These are phyloP conservation scores for Paramecium octaurelia DNA, from an alignment of 73 alveolate species.

Conservation along the genomic window DNA sequence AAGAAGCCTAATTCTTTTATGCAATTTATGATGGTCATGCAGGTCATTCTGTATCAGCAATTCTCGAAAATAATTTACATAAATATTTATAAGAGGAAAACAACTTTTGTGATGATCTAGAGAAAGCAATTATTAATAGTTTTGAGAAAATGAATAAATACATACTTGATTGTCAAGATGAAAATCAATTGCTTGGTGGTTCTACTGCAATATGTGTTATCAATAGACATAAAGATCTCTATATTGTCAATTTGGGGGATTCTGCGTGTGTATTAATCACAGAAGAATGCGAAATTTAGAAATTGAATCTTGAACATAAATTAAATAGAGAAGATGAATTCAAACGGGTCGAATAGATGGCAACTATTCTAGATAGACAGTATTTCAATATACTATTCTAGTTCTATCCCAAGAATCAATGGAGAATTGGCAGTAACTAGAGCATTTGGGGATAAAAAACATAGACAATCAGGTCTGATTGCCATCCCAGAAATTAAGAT, in stretches of 20 bases:
- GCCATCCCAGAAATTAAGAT: conserved; percentile 6
- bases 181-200: neutral
- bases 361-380: conserved; percentile 42
- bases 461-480: conserved; percentile 14
- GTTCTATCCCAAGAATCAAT: conserved; percentile 23
- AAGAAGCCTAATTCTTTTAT: neutral
- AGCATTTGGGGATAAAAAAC: conserved; percentile 45
- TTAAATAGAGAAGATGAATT: conserved; percentile 43
- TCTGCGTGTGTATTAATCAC: neutral
- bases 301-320: conserved; percentile 34
- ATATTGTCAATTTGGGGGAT: conserved; percentile 23
- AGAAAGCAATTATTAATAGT: neutral
- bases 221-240: neutral
- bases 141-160: conserved; percentile 6
- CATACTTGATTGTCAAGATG: neutral
- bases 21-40: conserved; percentile 55
- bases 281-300: neutral
- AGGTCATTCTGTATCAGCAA: neutral
- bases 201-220: conserved; percentile 26
- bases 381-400: neutral
- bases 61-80: conserved; percentile 10
- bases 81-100: neutral
- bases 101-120: neutral
- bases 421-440: conserved; percentile 44
- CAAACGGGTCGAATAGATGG: neutral